Evolutionary conservation across 805 yeast genomes (phyloP).

Genomic region (Candida verbasci): DNA sequence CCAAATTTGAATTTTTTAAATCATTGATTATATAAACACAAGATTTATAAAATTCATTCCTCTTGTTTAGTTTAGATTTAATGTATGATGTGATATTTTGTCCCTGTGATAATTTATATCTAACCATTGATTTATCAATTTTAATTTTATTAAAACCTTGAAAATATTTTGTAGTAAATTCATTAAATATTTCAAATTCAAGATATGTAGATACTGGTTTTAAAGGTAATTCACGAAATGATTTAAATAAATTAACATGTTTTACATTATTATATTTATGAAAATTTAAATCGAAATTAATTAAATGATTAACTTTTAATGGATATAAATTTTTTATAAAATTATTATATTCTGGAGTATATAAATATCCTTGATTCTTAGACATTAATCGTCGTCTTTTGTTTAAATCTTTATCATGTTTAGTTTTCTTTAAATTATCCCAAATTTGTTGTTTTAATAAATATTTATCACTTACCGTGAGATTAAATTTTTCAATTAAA

Average conservation of each 20-base stretch:
- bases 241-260: slow-evolving; percentile 20
- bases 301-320: slow-evolving; percentile 1
- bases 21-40: slow-evolving; percentile 25
- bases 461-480: not conserved
- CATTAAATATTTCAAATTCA: slow-evolving; percentile 17
- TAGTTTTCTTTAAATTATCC: not conserved
- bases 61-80: slow-evolving; percentile 7
- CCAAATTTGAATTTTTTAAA: slow-evolving; percentile 19
- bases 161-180: slow-evolving; percentile 19
- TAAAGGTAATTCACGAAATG: slow-evolving; percentile 24
- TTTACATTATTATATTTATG: slow-evolving; percentile 17
- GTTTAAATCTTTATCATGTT: not conserved
- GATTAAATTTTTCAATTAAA: slow-evolving; percentile 5
- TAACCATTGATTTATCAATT: slow-evolving; percentile 2
- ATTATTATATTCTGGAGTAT: slow-evolving; percentile 4
- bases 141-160: slow-evolving; percentile 1
- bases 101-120: slow-evolving; percentile 9
- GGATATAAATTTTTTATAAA: slow-evolving; percentile 19
- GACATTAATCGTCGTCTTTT: slow-evolving; percentile 1
- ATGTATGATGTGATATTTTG: slow-evolving; percentile 22
- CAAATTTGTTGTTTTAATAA: slow-evolving; percentile 6
- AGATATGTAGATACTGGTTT: slow-evolving; percentile 22
- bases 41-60: not conserved
- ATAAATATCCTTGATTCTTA: not conserved
- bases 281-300: slow-evolving; percentile 7